These are phyloP conservation scores for Apodospora peruviana DNA, from an alignment of 495 filamentous ascomycete species.

Conservation along the genomic window DNA sequence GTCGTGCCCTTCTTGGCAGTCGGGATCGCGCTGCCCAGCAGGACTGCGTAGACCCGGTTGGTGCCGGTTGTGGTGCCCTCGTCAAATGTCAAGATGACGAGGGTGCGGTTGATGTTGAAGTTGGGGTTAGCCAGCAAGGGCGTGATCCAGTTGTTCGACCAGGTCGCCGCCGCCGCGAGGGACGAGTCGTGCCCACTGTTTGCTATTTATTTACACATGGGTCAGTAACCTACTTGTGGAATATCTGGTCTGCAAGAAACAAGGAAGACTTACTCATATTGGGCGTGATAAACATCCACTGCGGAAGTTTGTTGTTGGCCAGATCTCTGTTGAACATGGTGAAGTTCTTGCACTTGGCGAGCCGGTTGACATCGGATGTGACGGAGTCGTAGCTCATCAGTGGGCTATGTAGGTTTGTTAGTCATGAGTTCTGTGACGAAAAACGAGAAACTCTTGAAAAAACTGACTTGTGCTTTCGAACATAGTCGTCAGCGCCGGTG, in stretches of 20 bases:
- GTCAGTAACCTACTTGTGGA: not conserved
- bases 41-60: constrained; percentile 57
- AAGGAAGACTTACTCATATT: constrained; percentile 48
- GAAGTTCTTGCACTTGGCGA: constrained; percentile 62
- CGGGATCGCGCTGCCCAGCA: constrained; percentile 65
- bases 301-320: constrained; percentile 52
- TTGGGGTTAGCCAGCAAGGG: constrained; percentile 58
- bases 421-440: not conserved
- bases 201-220: constrained; percentile 7
- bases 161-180: constrained; percentile 55
- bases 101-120: constrained; percentile 58
- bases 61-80: constrained; percentile 50
- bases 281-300: constrained; percentile 71
- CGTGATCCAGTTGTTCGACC: constrained; percentile 54
- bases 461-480: constrained; percentile 65
- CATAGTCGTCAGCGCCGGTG: constrained; percentile 55
- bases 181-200: constrained; percentile 63
- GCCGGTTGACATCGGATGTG: constrained; percentile 46
- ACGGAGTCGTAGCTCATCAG: constrained; percentile 56
- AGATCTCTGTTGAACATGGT: constrained; percentile 57
- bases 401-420: constrained; percentile 25
- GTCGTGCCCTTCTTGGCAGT: constrained; percentile 51
- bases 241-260: not conserved
- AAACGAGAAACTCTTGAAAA: not conserved
- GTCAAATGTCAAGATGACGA: constrained; percentile 69